Base-by-base conservation (phyloP, 768 basidiomycete genomes). In the Leucocoprinus leucothites region DNA sequence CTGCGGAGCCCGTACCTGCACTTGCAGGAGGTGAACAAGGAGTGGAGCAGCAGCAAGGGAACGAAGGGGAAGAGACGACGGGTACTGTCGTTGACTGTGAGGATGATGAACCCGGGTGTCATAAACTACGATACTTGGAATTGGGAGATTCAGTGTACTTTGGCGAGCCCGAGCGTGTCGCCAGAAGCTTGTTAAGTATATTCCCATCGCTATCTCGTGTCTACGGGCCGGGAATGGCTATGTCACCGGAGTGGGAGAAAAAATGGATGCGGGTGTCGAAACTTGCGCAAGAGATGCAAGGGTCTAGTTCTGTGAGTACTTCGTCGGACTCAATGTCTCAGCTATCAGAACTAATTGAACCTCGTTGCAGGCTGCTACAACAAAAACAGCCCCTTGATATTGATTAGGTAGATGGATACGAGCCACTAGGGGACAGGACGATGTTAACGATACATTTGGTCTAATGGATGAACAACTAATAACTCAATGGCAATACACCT, bases 101-200 rank as follows among this genome's bases (percentile, higher is more conserved):
- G 13, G 41, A 7, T 25, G 34, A 21, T 24, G 21, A n/a, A 19
- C 5, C 31, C 31, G 31, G 31, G 31, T 38, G 52, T 35, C 18
- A n/a, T n/a, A 55, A 46, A 47, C 18, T 55, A 19, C 45, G 46
- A 11, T 8, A 41, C n/a, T 21, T 55, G 38, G 25, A 48, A n/a
- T 45, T 48, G 46, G 46, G 53, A 3, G 45, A 47, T 8, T 48
- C 46, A 18, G 26, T n/a, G 21, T 55, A 28, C 9, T 21, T 40
- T 9, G 53, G 16, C 3, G 45, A 52, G 25, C 28, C 46, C 18
- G 19, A 18, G n/a, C 22, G 34, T 7, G 38, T 48, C 11, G 46
- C 46, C 2, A 18, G 19, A 11, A 31, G 18, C 25, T 41, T 55
- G 8, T 38, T 47, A 36, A 25, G 18, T 13, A 42, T 48, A n/a